These are phyloP conservation scores for Botrytis porri DNA, from an alignment of 2,329 filamentous ascomycete genomes.

Conservation along the genomic window DNA sequence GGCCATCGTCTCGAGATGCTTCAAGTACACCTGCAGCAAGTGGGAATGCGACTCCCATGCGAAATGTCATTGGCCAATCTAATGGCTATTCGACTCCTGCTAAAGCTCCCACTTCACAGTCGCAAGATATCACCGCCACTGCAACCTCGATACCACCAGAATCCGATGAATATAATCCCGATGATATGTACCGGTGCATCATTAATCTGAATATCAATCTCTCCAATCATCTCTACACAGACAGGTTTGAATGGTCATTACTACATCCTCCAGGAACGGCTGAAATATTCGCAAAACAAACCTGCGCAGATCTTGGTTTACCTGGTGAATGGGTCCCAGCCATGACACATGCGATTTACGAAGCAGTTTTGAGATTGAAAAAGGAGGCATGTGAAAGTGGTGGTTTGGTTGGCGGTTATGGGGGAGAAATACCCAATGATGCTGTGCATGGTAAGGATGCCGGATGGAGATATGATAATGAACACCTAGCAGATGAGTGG, in stretches of 20 bases:
- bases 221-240: constrained; percentile 86
- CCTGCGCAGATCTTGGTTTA: constrained; percentile 87
- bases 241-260: constrained; percentile 97
- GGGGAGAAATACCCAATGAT: constrained; percentile 80
- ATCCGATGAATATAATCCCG: constrained; percentile 77
- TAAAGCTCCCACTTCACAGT: constrained; percentile 42
- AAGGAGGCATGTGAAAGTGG: constrained; percentile 95
- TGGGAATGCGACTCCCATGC: constrained; percentile 56
- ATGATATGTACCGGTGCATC: constrained; percentile 93
- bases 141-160: constrained; percentile 63
- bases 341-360: constrained; percentile 95
- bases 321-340: constrained; percentile 90
- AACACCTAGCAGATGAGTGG: constrained; percentile 81
- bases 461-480: constrained; percentile 93
- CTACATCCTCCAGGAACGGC: constrained; percentile 88
- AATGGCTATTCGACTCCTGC: constrained; percentile 49
- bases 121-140: constrained; percentile 61
- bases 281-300: constrained; percentile 87
- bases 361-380: constrained; percentile 86
- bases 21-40: constrained; percentile 46
- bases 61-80: constrained; percentile 44
- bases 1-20: constrained; percentile 38
- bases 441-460: constrained; percentile 78
- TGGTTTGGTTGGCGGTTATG: constrained; percentile 73
- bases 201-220: constrained; percentile 89